Conservation (phyloP, 768 basidiomycete species). For the Boletus reticuloceps region DNA sequence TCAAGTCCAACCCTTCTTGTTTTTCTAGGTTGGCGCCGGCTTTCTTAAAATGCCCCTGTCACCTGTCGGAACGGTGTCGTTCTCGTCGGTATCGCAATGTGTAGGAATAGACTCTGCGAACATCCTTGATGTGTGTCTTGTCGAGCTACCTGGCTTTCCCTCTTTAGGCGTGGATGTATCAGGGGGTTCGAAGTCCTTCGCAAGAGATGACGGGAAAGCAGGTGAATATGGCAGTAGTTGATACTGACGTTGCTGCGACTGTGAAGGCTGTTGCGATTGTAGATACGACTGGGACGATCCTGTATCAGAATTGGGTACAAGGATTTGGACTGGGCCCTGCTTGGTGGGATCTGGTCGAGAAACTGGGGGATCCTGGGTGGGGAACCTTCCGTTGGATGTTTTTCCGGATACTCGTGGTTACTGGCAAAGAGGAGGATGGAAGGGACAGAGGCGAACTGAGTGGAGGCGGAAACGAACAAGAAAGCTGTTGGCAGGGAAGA, state of each 20-base stretch:
- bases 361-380: conserved; percentile 36
- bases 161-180: conserved; percentile 21
- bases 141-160: not conserved
- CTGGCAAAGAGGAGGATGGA: conserved; percentile 5
- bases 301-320: conserved; percentile 55
- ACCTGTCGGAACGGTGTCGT: not conserved
- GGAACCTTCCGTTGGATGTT: conserved; percentile 46
- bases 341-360: conserved; percentile 30
- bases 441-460: conserved; percentile 12
- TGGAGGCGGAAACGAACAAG: conserved; percentile 11
- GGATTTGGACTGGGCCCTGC: conserved; percentile 40
- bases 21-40: not conserved
- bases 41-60: not conserved
- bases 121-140: conserved; percentile 4
- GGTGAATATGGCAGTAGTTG: conserved; percentile 8
- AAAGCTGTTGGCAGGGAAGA: conserved; percentile 1
- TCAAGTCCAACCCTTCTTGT: not conserved
- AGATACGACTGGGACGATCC: conserved; percentile 33
- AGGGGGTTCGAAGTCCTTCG: conserved; percentile 19
- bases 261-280: conserved; percentile 24
- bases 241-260: conserved; percentile 31
- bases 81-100: not conserved
- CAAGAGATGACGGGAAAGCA: conserved; percentile 16
- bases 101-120: not conserved
- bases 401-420: conserved; percentile 16